Base-by-base conservation (phyloP, 768 basidiomycete genomes). In the Rubroboletus pulcherrimus region DNA sequence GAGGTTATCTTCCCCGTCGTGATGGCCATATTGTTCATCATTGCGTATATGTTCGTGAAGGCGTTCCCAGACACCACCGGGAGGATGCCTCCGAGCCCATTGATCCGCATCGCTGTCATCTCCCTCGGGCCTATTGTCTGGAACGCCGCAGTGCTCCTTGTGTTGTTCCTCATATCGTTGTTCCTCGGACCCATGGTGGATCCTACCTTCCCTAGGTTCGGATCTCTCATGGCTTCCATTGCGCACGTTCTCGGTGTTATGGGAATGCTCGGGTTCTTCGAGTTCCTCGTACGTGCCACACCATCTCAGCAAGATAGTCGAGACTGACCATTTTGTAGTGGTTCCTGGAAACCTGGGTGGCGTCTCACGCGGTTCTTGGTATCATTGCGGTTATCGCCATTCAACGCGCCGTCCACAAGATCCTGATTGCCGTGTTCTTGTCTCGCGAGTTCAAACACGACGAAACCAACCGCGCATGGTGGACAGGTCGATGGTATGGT, bases 391-490 rank as follows among this genome's bases (percentile, higher is more conserved):
- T 93, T 57, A 90, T 98, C 57, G 83, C 86, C 54, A 91, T 98
- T 54, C 94, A 98, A 69, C 85, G 97, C 49, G 90, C 90, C 17
- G 75, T 98, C 57, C 87, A 95, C 82, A 98, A 98, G 79, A 79
- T 93, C 56, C 77, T 97, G 53, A 98, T 99, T 66, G 79, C 95
- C 0, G 88, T 96, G 57, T 93, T 95, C 83, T 77, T 98, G 37
- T 89, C 94, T 39, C 89, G 97, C 59, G 97, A 99, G 73, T 97
- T 97, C 82, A 99, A 99, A 77, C 94, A 98, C 70, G 97, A 99
- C 70, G 95, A 98, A 74, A 95, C 93, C 35, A 98, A 98, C 75
- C 81, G 93, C 29, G 95, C 95, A 7, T 99, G 96, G 96, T 99
- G 97, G 97, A 96, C 95, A 33, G 95, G 94, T 45, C 80, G 86